Base-by-base conservation (phyloP, 116 monocot genomes). In the Posidonia oceanica region DNA sequence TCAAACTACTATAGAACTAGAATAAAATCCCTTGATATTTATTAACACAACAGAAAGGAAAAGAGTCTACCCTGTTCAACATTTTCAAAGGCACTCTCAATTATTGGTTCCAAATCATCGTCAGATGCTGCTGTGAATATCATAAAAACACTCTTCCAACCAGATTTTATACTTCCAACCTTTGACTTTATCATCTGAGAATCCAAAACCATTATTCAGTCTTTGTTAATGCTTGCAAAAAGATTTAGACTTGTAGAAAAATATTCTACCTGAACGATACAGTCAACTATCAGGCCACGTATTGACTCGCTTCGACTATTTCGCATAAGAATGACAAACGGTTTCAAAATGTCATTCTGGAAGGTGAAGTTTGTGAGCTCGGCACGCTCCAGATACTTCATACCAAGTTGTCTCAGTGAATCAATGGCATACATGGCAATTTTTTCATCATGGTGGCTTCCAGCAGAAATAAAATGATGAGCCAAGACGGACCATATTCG, bases 101-200 rank as follows among this genome's bases (percentile, higher is more conserved):
- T 87, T 54, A 89, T 91, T 71, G 77, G 74, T 83, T 96, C 96
- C 59, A 83, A 54, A 37, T 91, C 81, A 77, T 96, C 96, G 80
- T 86, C 88, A 63, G 98, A 87, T 52, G 98, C 91, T 61, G 90
- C 93, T 54, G 98, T 89, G 66, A 98, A 98, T 21, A 98, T 90
- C 99, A 99, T 93, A 86, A 93, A 99, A 12, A 99, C 99, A 73
- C 99, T 90, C 73, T 82, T 80, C 99, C 99, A 99, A 52, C 99
- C 99, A 62, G 99, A 99, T 79, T 93, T 99, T 63, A 99, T 93
- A 64, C 84, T 93, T 74, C 93, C 86, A 72, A 99, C 99, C 66
- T 90, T 90, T 38, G 93, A 93, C 69, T 83, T 93, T 76, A 90
- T 93, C 93, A 99, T 85, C 93, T 98, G 80, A 61, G 76, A 71